Base-by-base conservation (phyloP, 345 rosid genomes). In the Crucihimalaya himalaica region DNA sequence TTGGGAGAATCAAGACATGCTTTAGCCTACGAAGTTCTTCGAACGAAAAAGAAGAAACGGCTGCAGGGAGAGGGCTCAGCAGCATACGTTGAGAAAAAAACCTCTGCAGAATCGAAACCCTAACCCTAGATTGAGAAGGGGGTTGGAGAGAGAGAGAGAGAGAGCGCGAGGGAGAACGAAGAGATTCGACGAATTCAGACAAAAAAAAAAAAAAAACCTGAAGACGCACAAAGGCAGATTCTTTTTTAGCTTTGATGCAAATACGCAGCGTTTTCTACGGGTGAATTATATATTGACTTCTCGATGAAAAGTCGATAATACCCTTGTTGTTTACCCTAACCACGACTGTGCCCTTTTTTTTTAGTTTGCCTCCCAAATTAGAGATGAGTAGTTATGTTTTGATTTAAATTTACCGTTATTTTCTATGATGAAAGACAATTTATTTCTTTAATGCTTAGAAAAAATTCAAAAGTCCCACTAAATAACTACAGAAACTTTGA, bases 61-160 rank as follows among this genome's bases (percentile, higher is more conserved):
- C n/a, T n/a, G n/a, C n/a, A n/a, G n/a, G 37, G 56, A 67, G 42
- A 20, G 55, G 79, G 45, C 19, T 59, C 14, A 19, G 35, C 6
- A 5, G 32, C 21, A 19, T 39, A 16, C 47, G 62, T 47, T 52
- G 32, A n/a, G 7, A 21, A 8, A 67, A 50, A 51, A 34, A 11
- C 21, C 62, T 62, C 46, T 47, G 76, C 63, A 5, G 29, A 70
- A 74, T 68, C 63, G 83, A 66, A 85, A 85, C 88, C 87, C 89
- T 80, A 83, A 85, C 87, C 85, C 87, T 77, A 51, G 70, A 65
- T 51, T 34, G 68, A 70, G 63, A 35, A 12, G 10, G 42, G 14
- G 60, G 10, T 5, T 18, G 23, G 40, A 51, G 37, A 29, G 31
- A 29, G 57, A 31, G 58, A 60, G 31, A 5, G 55, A 23, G 73